Conservation (phyloP, 2,329 filamentous ascomycete genomes). For the Microthyrium microscopicum region DNA sequence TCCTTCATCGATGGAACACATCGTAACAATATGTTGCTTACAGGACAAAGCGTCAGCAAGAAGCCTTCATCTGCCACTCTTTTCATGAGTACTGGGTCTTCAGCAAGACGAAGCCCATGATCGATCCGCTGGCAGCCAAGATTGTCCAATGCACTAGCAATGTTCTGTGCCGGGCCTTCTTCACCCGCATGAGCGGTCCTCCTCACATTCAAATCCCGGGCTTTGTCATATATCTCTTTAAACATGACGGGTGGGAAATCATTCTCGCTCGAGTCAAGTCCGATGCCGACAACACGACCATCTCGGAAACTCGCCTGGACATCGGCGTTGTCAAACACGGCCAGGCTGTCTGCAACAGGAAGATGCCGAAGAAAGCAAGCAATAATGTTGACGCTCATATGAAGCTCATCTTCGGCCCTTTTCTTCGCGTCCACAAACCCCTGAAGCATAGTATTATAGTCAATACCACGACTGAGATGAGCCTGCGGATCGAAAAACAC, state of each 20-base stretch:
- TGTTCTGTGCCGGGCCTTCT: slow-evolving; percentile 52
- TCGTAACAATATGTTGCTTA: slow-evolving; percentile 53
- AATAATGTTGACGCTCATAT: slow-evolving; percentile 48
- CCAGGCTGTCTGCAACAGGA: slow-evolving; percentile 39
- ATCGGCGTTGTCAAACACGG: slow-evolving; percentile 28
- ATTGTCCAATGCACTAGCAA: slow-evolving; percentile 44
- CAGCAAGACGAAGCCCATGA: slow-evolving; percentile 50
- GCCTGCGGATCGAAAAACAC: slow-evolving; percentile 72
- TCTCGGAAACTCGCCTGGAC: slow-evolving; percentile 28
- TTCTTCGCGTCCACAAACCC: slow-evolving; percentile 46
- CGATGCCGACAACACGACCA: slow-evolving; percentile 44
- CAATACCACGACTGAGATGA: slow-evolving; percentile 46
- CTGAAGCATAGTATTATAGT: slow-evolving; percentile 44
- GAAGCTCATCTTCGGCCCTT: slow-evolving; percentile 45
- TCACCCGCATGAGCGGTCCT: slow-evolving; percentile 64
- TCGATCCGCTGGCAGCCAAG: slow-evolving; percentile 53
- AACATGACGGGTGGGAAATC: slow-evolving; percentile 36
- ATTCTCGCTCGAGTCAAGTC: slow-evolving; percentile 45
- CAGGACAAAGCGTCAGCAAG: slow-evolving; percentile 54
- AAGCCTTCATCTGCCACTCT: slow-evolving; percentile 40
- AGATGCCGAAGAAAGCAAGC: slow-evolving; percentile 59
- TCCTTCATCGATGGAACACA: slow-evolving; percentile 36
- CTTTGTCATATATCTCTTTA: slow-evolving; percentile 41
- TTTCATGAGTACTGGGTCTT: slow-evolving; percentile 41
- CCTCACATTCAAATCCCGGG: slow-evolving; percentile 34